These are phyloP conservation scores for Xanthoconium purpureum DNA, from an alignment of 768 basidiomycete species.

Conservation along the genomic window DNA sequence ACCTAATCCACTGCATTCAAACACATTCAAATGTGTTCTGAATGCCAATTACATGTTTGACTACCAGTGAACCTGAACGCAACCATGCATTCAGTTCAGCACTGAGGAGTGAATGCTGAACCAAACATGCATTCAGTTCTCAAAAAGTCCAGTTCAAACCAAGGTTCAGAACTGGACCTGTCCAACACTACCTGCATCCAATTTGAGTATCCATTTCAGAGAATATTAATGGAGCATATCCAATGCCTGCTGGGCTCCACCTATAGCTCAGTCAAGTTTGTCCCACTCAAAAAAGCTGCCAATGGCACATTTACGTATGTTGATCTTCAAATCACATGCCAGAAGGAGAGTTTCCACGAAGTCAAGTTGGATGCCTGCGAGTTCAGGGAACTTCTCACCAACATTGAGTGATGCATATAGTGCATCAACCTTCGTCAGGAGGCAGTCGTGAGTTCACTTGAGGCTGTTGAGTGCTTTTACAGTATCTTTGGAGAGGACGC, in stretches of 20 bases:
- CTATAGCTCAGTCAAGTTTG: neutral
- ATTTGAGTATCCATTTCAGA: no score
- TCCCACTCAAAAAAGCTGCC: constrained; percentile 3
- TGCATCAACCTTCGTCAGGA: neutral
- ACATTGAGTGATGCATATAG: constrained; percentile 1
- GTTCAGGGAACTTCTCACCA: neutral
- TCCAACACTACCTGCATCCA: no score
- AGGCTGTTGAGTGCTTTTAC: neutral
- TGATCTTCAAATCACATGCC: neutral
- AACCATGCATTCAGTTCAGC: no score
- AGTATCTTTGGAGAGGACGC: neutral
- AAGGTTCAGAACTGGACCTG: no score
- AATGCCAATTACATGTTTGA: no score
- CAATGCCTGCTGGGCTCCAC: constrained; percentile 19
- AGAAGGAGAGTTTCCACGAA: neutral
- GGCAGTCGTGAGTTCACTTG: no score
- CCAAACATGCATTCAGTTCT: no score
- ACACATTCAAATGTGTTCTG: no score
- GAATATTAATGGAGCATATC: neutral
- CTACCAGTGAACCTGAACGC: no score
- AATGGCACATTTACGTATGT: neutral
- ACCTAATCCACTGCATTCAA: no score
- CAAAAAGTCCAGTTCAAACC: no score
- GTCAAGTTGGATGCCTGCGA: neutral
- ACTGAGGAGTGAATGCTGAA: no score